Evolutionary conservation across 257 asterid species (phyloP).

Genomic region (Vinca minor): DNA sequence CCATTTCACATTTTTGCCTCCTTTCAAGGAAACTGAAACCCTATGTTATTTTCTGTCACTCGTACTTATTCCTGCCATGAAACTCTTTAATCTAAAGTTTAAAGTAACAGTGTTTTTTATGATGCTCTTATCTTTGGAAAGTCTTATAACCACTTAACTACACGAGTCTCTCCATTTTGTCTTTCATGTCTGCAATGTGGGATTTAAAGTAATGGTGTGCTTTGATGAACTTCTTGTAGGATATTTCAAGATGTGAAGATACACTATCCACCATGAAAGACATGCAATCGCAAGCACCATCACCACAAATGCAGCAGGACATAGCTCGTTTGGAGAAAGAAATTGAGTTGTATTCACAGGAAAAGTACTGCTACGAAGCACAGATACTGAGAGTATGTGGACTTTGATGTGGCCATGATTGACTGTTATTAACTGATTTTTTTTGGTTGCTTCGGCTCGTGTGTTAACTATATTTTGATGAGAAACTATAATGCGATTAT

Average conservation of each 20-base stretch:
- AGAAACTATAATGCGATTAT: slow-evolving; percentile 8
- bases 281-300: slow-evolving; percentile 66
- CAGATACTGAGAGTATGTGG: slow-evolving; percentile 73
- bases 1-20: too few species aligned
- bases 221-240: slow-evolving; percentile 39
- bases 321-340: slow-evolving; percentile 72
- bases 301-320: slow-evolving; percentile 76
- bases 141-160: too few species aligned
- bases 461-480: not conserved
- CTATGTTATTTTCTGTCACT: too few species aligned
- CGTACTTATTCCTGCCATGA: too few species aligned
- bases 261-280: slow-evolving; percentile 61
- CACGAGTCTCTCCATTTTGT: too few species aligned
- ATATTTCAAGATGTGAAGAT: slow-evolving; percentile 83
- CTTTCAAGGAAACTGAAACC: too few species aligned
- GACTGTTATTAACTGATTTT: not conserved
- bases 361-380: slow-evolving; percentile 89
- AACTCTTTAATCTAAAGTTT: too few species aligned
- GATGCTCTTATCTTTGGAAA: too few species aligned
- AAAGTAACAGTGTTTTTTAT: too few species aligned
- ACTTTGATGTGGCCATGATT: not conserved
- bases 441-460: slow-evolving; percentile 5
- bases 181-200: not conserved
- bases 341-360: slow-evolving; percentile 70
- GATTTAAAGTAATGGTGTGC: not conserved